Conservation (phyloP, 176 grass and related monocot genomes). For the Triticum urartu region DNA sequence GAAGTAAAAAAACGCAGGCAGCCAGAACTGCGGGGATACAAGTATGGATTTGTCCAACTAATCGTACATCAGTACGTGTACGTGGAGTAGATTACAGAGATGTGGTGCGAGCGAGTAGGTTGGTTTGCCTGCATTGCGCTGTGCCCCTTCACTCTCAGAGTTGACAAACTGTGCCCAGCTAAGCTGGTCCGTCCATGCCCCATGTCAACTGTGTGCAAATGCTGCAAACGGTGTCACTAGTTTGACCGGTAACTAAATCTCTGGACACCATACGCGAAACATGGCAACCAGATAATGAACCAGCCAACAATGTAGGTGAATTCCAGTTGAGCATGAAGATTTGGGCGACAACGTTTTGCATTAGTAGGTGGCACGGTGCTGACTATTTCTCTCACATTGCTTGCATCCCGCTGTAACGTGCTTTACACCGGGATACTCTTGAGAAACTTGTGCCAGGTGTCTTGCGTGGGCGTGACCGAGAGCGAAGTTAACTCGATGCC, state of each 20-base stretch:
- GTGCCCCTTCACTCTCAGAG: not conserved
- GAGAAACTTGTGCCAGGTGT: too few relatives aligned
- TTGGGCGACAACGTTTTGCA: slow-evolving; percentile 8
- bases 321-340: slow-evolving; percentile 27
- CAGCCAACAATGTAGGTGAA: slow-evolving; percentile 29
- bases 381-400: slow-evolving; percentile 4
- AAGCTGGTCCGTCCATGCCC: not conserved
- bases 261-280: not conserved
- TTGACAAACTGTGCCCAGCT: not conserved
- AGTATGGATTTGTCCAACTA: too few relatives aligned
- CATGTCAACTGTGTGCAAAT: not conserved
- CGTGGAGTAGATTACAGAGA: too few relatives aligned
- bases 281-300: not conserved
- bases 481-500: not conserved
- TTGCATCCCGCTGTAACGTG: not conserved
- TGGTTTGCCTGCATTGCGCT: not conserved
- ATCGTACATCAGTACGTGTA: too few relatives aligned
- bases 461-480: not conserved
- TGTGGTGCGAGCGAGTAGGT: not conserved
- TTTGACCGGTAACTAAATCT: slow-evolving; percentile 18
- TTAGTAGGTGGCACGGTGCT: slow-evolving; percentile 24
- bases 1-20: not conserved
- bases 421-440: not conserved
- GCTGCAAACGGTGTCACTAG: not conserved
- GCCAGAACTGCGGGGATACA: not conserved